Evolutionary conservation across 768 basidiomycete species (phyloP).

Genomic region (Naganishia kalamii): DNA sequence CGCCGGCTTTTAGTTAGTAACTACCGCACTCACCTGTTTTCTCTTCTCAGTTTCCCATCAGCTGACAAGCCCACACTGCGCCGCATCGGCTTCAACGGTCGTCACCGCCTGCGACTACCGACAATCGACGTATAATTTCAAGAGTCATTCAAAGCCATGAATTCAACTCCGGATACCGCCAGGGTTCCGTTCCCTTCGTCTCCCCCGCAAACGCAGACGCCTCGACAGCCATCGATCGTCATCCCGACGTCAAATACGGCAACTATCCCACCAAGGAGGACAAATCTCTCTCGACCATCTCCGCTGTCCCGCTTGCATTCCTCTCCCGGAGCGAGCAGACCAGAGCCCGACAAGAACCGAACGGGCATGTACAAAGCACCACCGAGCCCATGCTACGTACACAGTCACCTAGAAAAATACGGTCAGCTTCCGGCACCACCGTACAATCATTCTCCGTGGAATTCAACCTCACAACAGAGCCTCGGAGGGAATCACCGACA

Average conservation of each 20-base stretch:
- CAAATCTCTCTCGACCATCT: conserved; percentile 14
- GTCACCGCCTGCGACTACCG: not conserved
- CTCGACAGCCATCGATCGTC: not conserved
- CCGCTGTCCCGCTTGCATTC: conserved; percentile 18
- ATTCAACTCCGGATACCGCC: not conserved
- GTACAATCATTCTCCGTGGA: not conserved
- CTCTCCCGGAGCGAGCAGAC: conserved; percentile 9
- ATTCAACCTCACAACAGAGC: not conserved
- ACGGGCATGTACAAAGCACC: not conserved
- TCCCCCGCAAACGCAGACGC: not conserved
- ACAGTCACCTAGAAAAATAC: conserved; percentile 79
- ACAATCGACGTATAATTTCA: not conserved
- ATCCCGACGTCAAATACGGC: not conserved
- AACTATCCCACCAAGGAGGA: not conserved
- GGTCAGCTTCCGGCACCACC: conserved; percentile 60
- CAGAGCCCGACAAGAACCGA: not conserved
- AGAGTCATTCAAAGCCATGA: not conserved
- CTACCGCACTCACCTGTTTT: too few relatives aligned
- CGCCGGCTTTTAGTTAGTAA: too few relatives aligned
- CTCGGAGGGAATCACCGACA: not conserved
- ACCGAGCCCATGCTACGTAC: conserved; percentile 71
- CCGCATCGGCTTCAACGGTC: not conserved
- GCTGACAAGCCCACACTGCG: not conserved
- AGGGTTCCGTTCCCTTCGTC: not conserved
- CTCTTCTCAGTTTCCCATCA: not conserved